These are phyloP conservation scores for Sugiyamaella castrensis DNA, from an alignment of 1,139 yeast species.

Conservation along the genomic window DNA sequence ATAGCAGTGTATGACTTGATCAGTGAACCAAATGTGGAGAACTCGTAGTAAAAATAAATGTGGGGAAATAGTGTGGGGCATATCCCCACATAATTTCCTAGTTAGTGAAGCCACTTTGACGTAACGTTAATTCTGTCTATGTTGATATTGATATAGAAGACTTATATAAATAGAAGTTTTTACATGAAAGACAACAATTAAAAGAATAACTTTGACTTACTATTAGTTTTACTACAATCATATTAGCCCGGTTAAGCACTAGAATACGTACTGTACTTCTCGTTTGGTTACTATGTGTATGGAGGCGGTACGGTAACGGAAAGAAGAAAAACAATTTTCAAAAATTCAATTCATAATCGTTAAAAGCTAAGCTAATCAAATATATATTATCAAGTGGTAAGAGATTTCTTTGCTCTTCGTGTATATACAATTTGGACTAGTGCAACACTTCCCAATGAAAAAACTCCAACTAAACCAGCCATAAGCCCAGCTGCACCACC, in stretches of 20 bases:
- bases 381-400: neutral
- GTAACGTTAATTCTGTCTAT: neutral
- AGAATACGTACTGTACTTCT: too few relatives aligned
- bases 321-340: too few relatives aligned
- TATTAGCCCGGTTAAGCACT: neutral
- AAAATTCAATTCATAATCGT: too few relatives aligned
- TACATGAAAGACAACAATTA: neutral
- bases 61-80: too few relatives aligned
- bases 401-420: constrained; percentile 1
- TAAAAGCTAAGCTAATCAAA: too few relatives aligned
- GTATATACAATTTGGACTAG: neutral
- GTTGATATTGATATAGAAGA: neutral
- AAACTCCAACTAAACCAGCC: constrained; percentile 14
- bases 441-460: constrained; percentile 6
- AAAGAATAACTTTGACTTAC: neutral
- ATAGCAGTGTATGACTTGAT: too few relatives aligned
- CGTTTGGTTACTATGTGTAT: too few relatives aligned
- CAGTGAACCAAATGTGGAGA: too few relatives aligned
- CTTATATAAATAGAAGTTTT: neutral
- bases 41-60: too few relatives aligned
- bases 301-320: too few relatives aligned
- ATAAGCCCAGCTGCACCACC: constrained; percentile 15
- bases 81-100: too few relatives aligned
- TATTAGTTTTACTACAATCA: neutral
- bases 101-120: too few relatives aligned